Evolutionary conservation across 2,329 filamentous ascomycete species (phyloP).

Genomic region (Fusarium pseudonygamai): DNA sequence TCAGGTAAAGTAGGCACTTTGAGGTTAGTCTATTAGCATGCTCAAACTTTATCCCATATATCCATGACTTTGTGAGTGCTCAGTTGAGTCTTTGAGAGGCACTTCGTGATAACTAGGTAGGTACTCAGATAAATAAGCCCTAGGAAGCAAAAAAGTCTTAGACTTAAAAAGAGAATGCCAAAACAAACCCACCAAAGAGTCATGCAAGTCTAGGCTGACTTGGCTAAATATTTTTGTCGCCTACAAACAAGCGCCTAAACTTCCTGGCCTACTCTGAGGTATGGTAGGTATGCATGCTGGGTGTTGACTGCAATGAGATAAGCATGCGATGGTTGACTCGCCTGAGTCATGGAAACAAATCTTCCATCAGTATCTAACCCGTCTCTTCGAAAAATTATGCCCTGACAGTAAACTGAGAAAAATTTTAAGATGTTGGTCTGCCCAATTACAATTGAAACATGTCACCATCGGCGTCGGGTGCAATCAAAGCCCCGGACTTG

Average conservation of each 20-base stretch:
- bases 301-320: slow-evolving; percentile 8
- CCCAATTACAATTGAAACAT: slow-evolving; percentile 8
- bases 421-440: background rate
- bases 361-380: background rate
- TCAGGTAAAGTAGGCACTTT: background rate
- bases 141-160: background rate
- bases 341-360: slow-evolving; percentile 6
- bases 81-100: background rate
- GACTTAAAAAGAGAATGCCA: background rate
- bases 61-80: background rate
- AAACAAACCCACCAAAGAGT: background rate
- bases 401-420: background rate
- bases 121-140: background rate
- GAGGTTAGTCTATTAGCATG: background rate
- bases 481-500: slow-evolving; percentile 4
- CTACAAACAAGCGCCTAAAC: background rate
- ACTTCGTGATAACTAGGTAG: background rate
- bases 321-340: background rate
- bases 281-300: background rate
- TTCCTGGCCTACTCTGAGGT: background rate
- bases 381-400: background rate
- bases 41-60: background rate
- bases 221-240: background rate
- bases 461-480: slow-evolving; percentile 14
- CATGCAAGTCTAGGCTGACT: background rate